Evolutionary conservation across 73 alveolate genomes (phyloP).

Genomic region (Diophrys appendiculata): DNA sequence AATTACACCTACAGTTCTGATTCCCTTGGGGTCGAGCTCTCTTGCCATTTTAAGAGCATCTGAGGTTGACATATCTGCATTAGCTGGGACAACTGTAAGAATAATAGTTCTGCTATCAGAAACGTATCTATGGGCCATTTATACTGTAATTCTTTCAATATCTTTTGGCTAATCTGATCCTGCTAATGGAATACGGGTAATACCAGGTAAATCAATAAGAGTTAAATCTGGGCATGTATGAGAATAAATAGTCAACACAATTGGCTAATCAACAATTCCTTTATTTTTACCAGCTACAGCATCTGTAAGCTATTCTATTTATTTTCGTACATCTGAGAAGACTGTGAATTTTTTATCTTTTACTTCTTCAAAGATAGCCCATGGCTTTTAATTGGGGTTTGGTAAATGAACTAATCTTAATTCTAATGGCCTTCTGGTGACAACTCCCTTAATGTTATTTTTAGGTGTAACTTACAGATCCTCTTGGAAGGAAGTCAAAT

Average conservation of each 20-base stretch:
- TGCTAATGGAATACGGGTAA: conserved; percentile 89
- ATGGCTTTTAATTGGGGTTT: conserved; percentile 55
- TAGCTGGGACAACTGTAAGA: conserved; percentile 89
- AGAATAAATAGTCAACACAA: conserved; percentile 84
- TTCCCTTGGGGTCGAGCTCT: conserved; percentile 87
- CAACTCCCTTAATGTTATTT: conserved; percentile 91
- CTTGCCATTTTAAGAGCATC: conserved; percentile 90
- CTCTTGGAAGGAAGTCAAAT: conserved; percentile 96
- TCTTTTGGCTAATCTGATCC: conserved; percentile 77
- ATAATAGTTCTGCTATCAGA: conserved; percentile 87
- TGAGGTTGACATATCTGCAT: conserved; percentile 89
- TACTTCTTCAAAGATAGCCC: conserved; percentile 86
- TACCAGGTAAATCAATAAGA: conserved; percentile 97
- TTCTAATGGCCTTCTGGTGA: conserved; percentile 88
- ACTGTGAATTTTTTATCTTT: conserved; percentile 80
- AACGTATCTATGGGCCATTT: conserved; percentile 90
- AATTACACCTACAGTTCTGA: conserved; percentile 87
- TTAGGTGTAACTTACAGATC: no score
- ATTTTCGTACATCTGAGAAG: conserved; percentile 74
- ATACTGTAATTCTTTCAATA: conserved; percentile 84
- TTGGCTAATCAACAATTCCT: conserved; percentile 83
- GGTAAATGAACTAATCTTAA: conserved; percentile 61
- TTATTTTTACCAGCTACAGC: conserved; percentile 65
- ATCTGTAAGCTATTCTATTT: conserved; percentile 63
- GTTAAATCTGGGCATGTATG: conserved; percentile 95